These are phyloP conservation scores for Fusarium aywerte DNA, from an alignment of 2,329 filamentous ascomycete genomes.

Conservation along the genomic window DNA sequence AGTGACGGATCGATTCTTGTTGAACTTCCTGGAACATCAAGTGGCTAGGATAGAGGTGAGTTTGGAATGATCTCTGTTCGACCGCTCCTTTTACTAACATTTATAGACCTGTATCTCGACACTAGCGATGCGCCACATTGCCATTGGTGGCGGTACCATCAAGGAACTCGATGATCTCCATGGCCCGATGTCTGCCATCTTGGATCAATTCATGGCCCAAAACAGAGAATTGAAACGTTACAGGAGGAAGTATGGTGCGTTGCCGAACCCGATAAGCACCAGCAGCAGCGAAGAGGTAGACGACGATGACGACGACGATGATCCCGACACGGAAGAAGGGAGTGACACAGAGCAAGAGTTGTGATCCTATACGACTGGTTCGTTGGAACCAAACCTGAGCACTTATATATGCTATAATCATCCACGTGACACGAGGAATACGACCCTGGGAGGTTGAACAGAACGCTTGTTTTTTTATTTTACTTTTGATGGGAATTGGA, in stretches of 20 bases:
- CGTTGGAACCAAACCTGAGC: constrained; percentile 1
- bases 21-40: constrained; percentile 94
- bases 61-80: constrained; percentile 70
- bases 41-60: constrained; percentile 94
- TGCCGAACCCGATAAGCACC: constrained; percentile 46
- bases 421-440: constrained; percentile 32
- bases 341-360: constrained; percentile 48
- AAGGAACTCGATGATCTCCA: constrained; percentile 76
- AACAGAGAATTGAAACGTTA: constrained; percentile 72
- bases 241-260: constrained; percentile 62
- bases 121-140: constrained; percentile 80
- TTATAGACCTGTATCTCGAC: constrained; percentile 81
- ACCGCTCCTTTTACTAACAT: constrained; percentile 39
- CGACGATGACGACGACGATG: constrained; percentile 41
- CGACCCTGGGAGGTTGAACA: constrained; percentile 26
- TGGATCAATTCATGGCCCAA: constrained; percentile 69
- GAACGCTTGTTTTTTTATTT: constrained; percentile 23
- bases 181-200: constrained; percentile 79
- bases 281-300: constrained; percentile 16
- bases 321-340: constrained; percentile 42
- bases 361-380: constrained; percentile 14
- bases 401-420: constrained; percentile 40
- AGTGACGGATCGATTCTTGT: constrained; percentile 85
- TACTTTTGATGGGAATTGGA: constrained; percentile 9
- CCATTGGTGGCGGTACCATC: constrained; percentile 72